Percentiles rank a stretch among this genome's conserved stretches.
Conservation (phyloP, 306 rosid genomes). For the Cicer arietinum region DNA sequence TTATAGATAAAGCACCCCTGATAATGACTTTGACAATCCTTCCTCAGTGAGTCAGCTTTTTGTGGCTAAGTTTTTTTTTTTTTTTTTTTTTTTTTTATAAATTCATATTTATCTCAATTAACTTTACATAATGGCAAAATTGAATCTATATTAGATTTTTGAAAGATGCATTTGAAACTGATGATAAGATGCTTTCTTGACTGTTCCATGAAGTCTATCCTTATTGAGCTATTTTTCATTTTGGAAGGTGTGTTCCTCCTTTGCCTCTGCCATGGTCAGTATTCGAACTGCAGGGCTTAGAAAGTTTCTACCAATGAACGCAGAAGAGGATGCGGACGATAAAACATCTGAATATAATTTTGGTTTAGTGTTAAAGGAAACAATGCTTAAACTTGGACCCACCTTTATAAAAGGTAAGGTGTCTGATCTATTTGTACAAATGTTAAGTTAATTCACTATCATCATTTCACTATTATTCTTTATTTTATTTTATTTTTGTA, state of each 20-base stretch:
- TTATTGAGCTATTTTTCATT: constrained; percentile 47
- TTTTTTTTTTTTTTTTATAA: background rate
- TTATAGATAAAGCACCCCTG: background rate
- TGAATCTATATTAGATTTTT: constrained; percentile 28
- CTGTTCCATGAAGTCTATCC: constrained; percentile 38
- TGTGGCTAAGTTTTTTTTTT: constrained; percentile 1
- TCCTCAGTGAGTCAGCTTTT: background rate
- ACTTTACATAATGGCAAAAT: constrained; percentile 18
- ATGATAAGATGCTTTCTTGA: constrained; percentile 24
- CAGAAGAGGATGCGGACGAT: constrained; percentile 55
- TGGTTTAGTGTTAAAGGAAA: constrained; percentile 82
- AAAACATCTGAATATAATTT: constrained; percentile 67
- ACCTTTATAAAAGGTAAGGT: constrained; percentile 90
- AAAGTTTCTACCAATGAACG: constrained; percentile 51
- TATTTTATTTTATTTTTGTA: constrained; percentile 20
- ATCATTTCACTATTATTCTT: constrained; percentile 27
- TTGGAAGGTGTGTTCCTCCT: constrained; percentile 78
- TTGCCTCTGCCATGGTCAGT: constrained; percentile 76
- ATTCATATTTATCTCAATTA: constrained; percentile 9
- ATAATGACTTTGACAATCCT: constrained; percentile 22
- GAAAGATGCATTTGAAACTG: constrained; percentile 20
- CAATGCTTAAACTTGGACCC: constrained; percentile 90
- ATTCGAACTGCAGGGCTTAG: constrained; percentile 66
- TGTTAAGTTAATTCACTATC: constrained; percentile 22
- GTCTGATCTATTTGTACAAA: constrained; percentile 38